phyloP scores from a whole-genome alignment of 108 stramenopile genomes.

The Cyclostephanos invisitatus region DNA sequence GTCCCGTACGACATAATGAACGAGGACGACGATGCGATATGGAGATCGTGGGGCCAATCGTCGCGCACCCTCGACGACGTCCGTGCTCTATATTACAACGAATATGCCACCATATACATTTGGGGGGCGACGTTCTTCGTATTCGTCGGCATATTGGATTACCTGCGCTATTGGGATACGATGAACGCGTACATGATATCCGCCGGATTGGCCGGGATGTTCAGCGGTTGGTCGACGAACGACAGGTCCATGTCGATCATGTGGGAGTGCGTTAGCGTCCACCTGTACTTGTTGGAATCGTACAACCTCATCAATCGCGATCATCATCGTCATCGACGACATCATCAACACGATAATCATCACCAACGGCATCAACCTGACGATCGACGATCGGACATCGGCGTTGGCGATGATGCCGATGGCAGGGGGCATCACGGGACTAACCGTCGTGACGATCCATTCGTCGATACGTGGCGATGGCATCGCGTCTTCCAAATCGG shows the following conservation, averaged over 20 bases:
- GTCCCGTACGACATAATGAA: neutral
- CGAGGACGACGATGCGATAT: constrained; percentile 1
- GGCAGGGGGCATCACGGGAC: too few relatives aligned
- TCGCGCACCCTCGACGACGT: neutral
- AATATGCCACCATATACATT: neutral
- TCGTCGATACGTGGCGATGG: neutral
- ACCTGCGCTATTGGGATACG: constrained; percentile 4
- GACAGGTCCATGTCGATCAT: neutral
- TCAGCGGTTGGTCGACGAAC: neutral
- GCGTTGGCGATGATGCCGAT: too few relatives aligned
- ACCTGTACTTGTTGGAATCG: constrained; percentile 13
- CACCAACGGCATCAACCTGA: too few relatives aligned
- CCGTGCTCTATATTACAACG: neutral
- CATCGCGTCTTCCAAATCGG: neutral
- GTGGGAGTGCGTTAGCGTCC: constrained; percentile 11
- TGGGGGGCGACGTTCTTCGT: constrained; percentile 5
- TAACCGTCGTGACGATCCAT: too few relatives aligned
- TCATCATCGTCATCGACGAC: neutral
- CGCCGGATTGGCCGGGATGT: constrained; percentile 9
- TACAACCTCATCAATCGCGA: constrained; percentile 9
- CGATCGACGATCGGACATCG: too few relatives aligned
- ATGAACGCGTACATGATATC: constrained; percentile 9
- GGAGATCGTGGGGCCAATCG: neutral
- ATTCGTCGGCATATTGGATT: constrained; percentile 9
- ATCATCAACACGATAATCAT: neutral